Percentiles rank a stretch among this genome's conserved stretches.
phyloP scores from a whole-genome alignment of 352 stramenopile genomes.

The Hyaloperonospora arabidopsidis region DNA sequence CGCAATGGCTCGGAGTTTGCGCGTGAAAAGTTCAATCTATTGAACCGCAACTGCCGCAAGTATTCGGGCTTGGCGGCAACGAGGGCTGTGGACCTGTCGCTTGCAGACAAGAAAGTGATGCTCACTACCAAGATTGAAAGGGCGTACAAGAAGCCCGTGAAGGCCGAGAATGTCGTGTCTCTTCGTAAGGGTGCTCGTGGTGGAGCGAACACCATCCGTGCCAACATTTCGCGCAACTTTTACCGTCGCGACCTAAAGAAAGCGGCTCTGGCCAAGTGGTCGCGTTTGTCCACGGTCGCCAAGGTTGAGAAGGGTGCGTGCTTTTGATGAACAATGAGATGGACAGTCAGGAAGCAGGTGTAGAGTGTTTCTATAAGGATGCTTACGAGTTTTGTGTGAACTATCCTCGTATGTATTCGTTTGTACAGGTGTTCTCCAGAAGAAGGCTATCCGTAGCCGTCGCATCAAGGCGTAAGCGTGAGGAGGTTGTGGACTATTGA shows the following conservation, averaged over 20 bases:
- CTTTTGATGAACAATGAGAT: background rate
- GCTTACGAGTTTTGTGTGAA: background rate
- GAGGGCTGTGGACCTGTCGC: conserved; percentile 89
- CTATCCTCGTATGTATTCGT: background rate
- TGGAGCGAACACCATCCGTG: conserved; percentile 79
- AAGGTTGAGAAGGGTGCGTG: conserved; percentile 83
- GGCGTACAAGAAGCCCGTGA: conserved; percentile 56
- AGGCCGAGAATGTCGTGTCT: conserved; percentile 61
- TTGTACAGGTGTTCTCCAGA: conserved; percentile 55
- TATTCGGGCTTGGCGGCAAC: conserved; percentile 92
- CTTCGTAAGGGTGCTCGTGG: conserved; percentile 80
- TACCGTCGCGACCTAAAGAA: conserved; percentile 84
- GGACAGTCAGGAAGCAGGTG: background rate
- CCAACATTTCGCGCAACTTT: conserved; percentile 85
- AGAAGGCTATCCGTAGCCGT: conserved; percentile 78
- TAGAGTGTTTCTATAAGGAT: background rate
- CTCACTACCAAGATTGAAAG: conserved; percentile 81
- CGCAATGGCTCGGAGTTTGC: conserved; percentile 86
- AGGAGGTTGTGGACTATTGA: conserved; percentile 10
- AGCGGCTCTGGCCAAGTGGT: conserved; percentile 79
- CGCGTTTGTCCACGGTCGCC: conserved; percentile 75
- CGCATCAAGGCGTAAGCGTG: conserved; percentile 66
- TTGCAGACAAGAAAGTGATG: conserved; percentile 83
- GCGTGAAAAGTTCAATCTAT: conserved; percentile 93
- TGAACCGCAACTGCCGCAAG: conserved; percentile 93